Conservation (phyloP, 2,329 filamentous ascomycete genomes). For the Plenodomus lindquistii region DNA sequence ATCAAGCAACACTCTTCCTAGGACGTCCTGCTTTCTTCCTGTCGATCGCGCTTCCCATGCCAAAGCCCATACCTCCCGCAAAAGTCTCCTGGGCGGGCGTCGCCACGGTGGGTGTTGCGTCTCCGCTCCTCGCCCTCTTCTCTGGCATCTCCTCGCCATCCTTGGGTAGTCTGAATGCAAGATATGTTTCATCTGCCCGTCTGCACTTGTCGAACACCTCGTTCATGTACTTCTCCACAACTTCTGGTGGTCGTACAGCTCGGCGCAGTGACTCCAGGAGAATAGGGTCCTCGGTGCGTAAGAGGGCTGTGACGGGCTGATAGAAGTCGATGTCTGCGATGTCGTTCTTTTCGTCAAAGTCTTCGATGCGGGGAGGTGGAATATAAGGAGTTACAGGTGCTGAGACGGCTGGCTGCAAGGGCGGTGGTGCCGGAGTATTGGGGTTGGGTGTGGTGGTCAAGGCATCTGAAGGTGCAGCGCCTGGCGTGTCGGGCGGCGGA, state of each 20-base stretch:
- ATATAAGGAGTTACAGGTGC: conserved; percentile 20
- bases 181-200: conserved; percentile 58
- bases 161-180: conserved; percentile 59
- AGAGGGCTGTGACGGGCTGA: conserved; percentile 70
- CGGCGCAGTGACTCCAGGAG: conserved; percentile 59
- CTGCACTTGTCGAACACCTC: conserved; percentile 58
- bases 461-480: not conserved
- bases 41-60: conserved; percentile 7
- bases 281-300: conserved; percentile 56
- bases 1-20: conserved; percentile 28
- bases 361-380: conserved; percentile 39
- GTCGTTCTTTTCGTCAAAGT: conserved; percentile 52
- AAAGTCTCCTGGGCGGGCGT: conserved; percentile 22
- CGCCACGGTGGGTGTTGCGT: conserved; percentile 23
- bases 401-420: conserved; percentile 16
- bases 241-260: conserved; percentile 54
- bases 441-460: not conserved
- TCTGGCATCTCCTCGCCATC: conserved; percentile 34
- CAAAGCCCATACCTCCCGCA: conserved; percentile 13
- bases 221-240: conserved; percentile 46
- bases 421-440: conserved; percentile 13
- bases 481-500: conserved; percentile 1
- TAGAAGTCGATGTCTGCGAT: conserved; percentile 55
- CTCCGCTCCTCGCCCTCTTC: conserved; percentile 20
- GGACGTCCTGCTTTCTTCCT: conserved; percentile 31